A percentile compares a stretch with the other conserved stretches of the same genome.
These are phyloP conservation scores for Amauroascus verrucosus DNA, from an alignment of 2,329 filamentous ascomycete species.

Conservation along the genomic window DNA sequence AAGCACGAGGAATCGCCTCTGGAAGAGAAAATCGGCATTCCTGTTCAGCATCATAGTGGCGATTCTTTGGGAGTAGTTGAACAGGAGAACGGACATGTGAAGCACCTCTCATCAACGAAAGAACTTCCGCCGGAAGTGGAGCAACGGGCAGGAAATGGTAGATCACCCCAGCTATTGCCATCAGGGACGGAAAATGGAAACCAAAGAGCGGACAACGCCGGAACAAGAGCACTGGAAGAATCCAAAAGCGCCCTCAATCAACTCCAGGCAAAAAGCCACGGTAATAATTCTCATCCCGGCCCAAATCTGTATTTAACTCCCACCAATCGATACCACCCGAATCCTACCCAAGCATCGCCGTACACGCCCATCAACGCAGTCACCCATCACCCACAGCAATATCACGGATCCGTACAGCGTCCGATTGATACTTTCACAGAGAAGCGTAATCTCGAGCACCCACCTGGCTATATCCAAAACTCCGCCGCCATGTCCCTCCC, in stretches of 20 bases:
- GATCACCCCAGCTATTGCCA: neutral
- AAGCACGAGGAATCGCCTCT: neutral
- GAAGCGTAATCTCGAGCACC: slow-evolving; percentile 19
- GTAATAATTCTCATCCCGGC: neutral
- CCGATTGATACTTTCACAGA: neutral
- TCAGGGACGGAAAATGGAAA: neutral
- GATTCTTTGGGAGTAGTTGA: neutral
- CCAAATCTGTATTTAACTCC: neutral
- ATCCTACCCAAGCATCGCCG: neutral
- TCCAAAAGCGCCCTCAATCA: neutral
- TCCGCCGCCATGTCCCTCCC: slow-evolving; percentile 7
- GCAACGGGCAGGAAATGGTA: neutral
- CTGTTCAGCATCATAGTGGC: neutral
- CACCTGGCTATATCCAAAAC: slow-evolving; percentile 26
- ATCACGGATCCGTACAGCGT: neutral
- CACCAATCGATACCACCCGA: neutral
- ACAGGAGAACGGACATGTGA: neutral
- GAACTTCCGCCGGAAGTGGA: neutral
- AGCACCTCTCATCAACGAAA: neutral
- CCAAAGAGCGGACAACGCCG: neutral
- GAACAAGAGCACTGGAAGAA: neutral
- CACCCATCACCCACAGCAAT: neutral
- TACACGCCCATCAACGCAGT: neutral
- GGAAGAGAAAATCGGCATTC: neutral
- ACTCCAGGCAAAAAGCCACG: neutral